Evolutionary conservation across 2,329 filamentous ascomycete species (phyloP).

Genomic region (Ceratocystis eucalypticola): DNA sequence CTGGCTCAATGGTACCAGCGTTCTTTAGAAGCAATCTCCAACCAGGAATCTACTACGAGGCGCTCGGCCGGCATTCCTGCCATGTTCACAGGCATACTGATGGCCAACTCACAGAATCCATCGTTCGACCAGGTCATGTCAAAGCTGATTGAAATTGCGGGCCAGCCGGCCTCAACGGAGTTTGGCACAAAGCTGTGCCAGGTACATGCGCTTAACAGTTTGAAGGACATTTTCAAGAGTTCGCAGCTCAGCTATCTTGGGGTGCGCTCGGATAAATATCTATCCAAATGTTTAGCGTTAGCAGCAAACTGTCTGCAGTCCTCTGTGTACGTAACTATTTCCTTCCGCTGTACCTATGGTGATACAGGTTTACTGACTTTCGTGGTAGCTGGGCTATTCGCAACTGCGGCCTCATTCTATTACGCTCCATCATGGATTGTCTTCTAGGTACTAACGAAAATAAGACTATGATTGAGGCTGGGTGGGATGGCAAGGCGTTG

Average conservation of each 20-base stretch:
- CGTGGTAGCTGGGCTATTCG: constrained; percentile 68
- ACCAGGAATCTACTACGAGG: constrained; percentile 69
- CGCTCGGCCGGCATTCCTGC: constrained; percentile 86
- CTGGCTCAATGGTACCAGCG: constrained; percentile 61
- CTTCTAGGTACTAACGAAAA: constrained; percentile 64
- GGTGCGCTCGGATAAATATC: constrained; percentile 56
- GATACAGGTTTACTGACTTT: constrained; percentile 8
- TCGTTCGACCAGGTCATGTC: constrained; percentile 53
- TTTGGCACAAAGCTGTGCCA: constrained; percentile 63
- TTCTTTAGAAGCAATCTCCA: constrained; percentile 56
- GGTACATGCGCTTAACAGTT: constrained; percentile 86
- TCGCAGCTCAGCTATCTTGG: constrained; percentile 61
- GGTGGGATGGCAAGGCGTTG: constrained; percentile 50
- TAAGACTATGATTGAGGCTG: constrained; percentile 46
- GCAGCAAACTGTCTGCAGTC: constrained; percentile 69
- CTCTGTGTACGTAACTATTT: constrained; percentile 45
- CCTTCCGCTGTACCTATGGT: constrained; percentile 10
- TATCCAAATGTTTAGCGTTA: constrained; percentile 62
- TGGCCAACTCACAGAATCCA: constrained; percentile 44
- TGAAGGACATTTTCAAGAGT: constrained; percentile 84
- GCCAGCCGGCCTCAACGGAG: constrained; percentile 38
- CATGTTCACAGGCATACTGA: constrained; percentile 68
- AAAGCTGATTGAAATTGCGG: constrained; percentile 47
- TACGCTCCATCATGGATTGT: constrained; percentile 70
- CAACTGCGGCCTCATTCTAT: constrained; percentile 81